Evolutionary conservation across 2,329 filamentous ascomycete genomes (phyloP).

Genomic region (Fusarium sambucinum): DNA sequence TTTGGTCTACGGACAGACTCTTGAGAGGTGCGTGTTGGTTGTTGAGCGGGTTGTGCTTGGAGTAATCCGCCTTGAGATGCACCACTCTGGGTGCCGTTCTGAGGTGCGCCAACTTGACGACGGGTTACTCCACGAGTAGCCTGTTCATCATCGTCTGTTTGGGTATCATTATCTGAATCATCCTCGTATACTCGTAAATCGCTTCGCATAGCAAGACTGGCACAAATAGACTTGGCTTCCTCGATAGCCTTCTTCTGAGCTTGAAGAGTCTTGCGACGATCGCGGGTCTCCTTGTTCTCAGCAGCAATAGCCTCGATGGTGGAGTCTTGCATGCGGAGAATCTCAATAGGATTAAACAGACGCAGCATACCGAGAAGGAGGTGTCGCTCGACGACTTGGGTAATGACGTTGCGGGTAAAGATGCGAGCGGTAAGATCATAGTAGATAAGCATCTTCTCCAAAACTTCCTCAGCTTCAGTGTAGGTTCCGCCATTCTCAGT

Average conservation of each 20-base stretch:
- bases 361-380: conserved; percentile 64
- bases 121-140: conserved; percentile 20
- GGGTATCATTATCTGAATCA: conserved; percentile 51
- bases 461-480: conserved; percentile 64
- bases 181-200: conserved; percentile 59
- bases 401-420: conserved; percentile 66
- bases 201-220: conserved; percentile 64
- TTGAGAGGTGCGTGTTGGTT: conserved; percentile 20
- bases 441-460: conserved; percentile 69
- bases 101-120: conserved; percentile 38
- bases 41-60: conserved; percentile 29
- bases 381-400: conserved; percentile 65
- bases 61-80: conserved; percentile 33
- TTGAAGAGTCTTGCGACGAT: conserved; percentile 62
- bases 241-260: conserved; percentile 63
- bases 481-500: conserved; percentile 60
- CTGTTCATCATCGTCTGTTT: conserved; percentile 51
- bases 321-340: conserved; percentile 59
- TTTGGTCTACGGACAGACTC: conserved; percentile 42
- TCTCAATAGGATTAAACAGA: conserved; percentile 65
- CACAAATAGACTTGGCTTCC: conserved; percentile 63
- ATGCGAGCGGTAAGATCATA: conserved; percentile 66
- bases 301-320: conserved; percentile 64
- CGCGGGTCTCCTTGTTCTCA: conserved; percentile 66
- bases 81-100: conserved; percentile 32